phyloP scores from a whole-genome alignment of 345 rosid genomes.

The Raphanus sativus region DNA sequence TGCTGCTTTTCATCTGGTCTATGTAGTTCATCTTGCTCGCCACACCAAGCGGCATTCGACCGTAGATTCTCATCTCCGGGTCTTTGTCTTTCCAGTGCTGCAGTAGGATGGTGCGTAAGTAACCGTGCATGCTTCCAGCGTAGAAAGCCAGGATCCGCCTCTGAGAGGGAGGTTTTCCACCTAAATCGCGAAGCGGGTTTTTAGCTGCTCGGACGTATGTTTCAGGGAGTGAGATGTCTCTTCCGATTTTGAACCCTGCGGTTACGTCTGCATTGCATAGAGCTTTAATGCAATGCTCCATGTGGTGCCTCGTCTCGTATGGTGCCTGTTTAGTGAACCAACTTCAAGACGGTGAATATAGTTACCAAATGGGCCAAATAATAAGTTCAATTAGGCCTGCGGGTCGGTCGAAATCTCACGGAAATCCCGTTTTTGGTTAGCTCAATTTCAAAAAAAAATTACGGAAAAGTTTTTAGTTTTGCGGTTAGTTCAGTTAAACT shows the following conservation, averaged over 20 bases:
- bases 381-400: too few species aligned
- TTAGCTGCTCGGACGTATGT: constrained; percentile 89
- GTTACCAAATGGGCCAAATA: too few species aligned
- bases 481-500: too few species aligned
- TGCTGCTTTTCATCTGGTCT: constrained; percentile 88
- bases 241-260: constrained; percentile 85
- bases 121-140: constrained; percentile 87
- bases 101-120: constrained; percentile 67
- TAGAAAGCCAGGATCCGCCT: constrained; percentile 80
- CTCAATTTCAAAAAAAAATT: too few species aligned
- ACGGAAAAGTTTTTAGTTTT: too few species aligned
- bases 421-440: too few species aligned
- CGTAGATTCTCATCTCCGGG: constrained; percentile 71
- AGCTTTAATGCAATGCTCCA: constrained; percentile 95
- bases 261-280: constrained; percentile 94
- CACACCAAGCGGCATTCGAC: constrained; percentile 81
- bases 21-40: constrained; percentile 94
- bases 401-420: too few species aligned
- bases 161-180: constrained; percentile 75
- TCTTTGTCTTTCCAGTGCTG: constrained; percentile 89
- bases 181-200: constrained; percentile 87
- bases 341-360: background rate
- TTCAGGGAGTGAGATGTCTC: constrained; percentile 93
- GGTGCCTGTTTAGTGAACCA: constrained; percentile 63
- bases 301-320: constrained; percentile 94